Conservation (phyloP, 495 filamentous ascomycete species). For the Opeltia flavorubescens region DNA sequence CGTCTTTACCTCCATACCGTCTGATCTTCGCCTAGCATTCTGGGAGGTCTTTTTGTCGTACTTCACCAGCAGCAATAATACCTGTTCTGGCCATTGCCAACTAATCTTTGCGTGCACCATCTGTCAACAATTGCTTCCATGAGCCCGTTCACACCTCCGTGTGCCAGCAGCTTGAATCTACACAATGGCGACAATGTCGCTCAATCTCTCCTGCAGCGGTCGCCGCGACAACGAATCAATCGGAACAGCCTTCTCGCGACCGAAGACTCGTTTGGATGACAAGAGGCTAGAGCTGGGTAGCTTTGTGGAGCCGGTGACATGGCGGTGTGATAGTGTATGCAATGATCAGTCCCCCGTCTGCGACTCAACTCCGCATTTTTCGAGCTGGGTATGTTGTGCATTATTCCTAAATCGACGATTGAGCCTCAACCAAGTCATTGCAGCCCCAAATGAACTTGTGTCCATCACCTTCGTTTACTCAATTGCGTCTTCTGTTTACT, state of each 20-base stretch:
- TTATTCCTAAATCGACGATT: neutral
- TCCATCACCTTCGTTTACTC: neutral
- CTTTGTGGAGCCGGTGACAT: neutral
- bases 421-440: neutral
- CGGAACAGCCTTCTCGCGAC: slow-evolving; percentile 8
- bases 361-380: slow-evolving; percentile 2
- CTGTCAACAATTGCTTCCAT: slow-evolving; percentile 7
- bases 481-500: neutral
- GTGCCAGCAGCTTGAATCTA: neutral
- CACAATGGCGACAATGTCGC: slow-evolving; percentile 16
- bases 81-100: neutral
- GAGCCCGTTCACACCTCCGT: slow-evolving; percentile 3
- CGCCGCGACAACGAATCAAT: slow-evolving; percentile 10
- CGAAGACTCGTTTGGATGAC: slow-evolving; percentile 17
- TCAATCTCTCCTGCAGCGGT: slow-evolving; percentile 11
- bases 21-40: neutral
- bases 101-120: neutral
- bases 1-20: neutral
- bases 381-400: slow-evolving; percentile 8
- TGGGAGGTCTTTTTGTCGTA: neutral
- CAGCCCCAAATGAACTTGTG: too few species aligned
- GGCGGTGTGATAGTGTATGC: slow-evolving; percentile 14
- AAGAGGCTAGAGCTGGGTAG: neutral
- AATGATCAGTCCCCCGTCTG: slow-evolving; percentile 6
- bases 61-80: neutral